Evolutionary conservation across 305 asterid genomes (phyloP).

Genomic region (Withania somnifera): DNA sequence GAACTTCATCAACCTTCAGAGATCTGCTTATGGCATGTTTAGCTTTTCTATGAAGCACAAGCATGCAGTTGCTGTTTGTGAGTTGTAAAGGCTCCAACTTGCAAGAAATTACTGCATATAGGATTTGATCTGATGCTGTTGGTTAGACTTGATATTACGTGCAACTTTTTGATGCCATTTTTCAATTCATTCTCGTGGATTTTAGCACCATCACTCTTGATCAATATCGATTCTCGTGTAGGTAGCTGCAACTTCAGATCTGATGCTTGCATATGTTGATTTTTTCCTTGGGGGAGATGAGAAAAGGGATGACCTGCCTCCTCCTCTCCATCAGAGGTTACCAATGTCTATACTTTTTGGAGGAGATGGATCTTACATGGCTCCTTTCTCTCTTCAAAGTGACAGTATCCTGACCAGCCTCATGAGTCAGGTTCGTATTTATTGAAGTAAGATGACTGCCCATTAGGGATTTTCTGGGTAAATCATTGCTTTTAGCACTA

Average conservation of each 20-base stretch:
- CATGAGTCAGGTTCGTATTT: constrained; percentile 67
- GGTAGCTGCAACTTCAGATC: constrained; percentile 84
- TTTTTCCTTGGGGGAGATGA: constrained; percentile 97
- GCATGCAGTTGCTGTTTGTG: neutral
- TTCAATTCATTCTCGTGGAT: neutral
- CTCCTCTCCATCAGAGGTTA: constrained; percentile 68
- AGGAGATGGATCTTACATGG: constrained; percentile 93
- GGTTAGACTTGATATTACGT: neutral
- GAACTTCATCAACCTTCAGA: neutral
- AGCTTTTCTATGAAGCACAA: neutral
- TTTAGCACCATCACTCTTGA: neutral
- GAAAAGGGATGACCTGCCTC: constrained; percentile 79
- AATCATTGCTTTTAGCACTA: constrained; percentile 3
- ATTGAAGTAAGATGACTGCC: constrained; percentile 5
- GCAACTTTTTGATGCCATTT: neutral
- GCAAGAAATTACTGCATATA: neutral
- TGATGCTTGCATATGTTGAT: constrained; percentile 79
- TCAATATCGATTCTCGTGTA: constrained; percentile 5
- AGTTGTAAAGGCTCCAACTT: neutral
- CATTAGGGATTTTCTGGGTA: constrained; percentile 4
- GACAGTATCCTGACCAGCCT: constrained; percentile 68
- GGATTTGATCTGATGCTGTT: neutral
- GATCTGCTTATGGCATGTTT: neutral
- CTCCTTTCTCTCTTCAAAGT: constrained; percentile 72
- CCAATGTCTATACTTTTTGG: constrained; percentile 74